Percentiles rank a stretch among this genome's conserved stretches.
Evolutionary conservation across 2,329 filamentous ascomycete species (phyloP).

Genomic region (Tricladium varicosporioides): DNA sequence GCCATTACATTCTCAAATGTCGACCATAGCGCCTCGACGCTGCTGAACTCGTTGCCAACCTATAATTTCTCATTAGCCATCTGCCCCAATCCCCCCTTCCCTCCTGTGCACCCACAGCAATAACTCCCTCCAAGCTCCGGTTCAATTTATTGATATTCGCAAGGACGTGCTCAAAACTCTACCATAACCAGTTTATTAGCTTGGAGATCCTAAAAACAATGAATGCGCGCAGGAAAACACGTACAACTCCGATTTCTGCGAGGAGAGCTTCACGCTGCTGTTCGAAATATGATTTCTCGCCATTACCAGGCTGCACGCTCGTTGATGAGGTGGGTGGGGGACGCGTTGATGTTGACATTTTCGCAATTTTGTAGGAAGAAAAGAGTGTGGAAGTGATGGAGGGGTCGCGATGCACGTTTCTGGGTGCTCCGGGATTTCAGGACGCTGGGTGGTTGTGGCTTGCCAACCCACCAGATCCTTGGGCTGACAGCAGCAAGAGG

Average conservation of each 20-base stretch:
- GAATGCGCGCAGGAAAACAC: slow-evolving; percentile 21
- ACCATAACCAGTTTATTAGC: no score
- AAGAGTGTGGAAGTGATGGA: no score
- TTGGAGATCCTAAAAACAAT: no score
- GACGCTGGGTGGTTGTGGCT: neutral
- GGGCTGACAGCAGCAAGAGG: neutral
- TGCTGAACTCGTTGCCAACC: slow-evolving; percentile 96
- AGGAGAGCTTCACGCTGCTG: slow-evolving; percentile 71
- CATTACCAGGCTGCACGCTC: slow-evolving; percentile 3
- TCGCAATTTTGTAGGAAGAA: neutral
- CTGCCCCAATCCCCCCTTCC: neutral
- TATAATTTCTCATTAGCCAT: slow-evolving; percentile 32
- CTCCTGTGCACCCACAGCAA: slow-evolving; percentile 60
- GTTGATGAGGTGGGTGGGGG: slow-evolving; percentile 17
- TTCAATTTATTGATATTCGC: slow-evolving; percentile 97
- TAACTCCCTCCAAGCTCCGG: slow-evolving; percentile 85
- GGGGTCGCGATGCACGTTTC: no score
- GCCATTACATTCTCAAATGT: slow-evolving; percentile 97
- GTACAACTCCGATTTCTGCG: slow-evolving; percentile 69
- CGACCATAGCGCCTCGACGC: slow-evolving; percentile 94
- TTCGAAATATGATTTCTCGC: slow-evolving; percentile 67
- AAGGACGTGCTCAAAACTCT: slow-evolving; percentile 85
- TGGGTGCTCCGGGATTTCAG: no score
- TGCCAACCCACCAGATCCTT: neutral
- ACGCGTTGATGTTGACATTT: slow-evolving; percentile 27